Base-by-base conservation (phyloP, 2,329 filamentous ascomycete species). In the Aspergillus hortae region DNA sequence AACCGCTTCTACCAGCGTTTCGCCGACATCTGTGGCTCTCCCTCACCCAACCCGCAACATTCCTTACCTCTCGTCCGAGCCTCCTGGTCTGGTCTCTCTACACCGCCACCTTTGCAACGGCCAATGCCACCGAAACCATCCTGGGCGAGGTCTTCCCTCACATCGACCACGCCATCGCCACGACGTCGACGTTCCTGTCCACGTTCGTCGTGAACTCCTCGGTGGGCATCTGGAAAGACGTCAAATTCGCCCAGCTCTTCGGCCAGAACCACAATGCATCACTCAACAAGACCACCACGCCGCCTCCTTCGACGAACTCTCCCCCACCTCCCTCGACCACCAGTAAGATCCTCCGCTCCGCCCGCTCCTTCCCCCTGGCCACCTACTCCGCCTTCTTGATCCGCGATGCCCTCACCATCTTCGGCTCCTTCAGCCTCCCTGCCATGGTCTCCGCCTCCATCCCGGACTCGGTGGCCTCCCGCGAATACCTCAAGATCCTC, bases 401-500 rank as follows among this genome's bases (percentile, higher is more conserved):
- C 46, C 84, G 91, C 62, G 91, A 96, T 74, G 88, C 85, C 68
- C 73, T 95, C 55, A 95, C 91, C 52, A 90, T 95, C 63, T 95
- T 95, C 67, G 64, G 63, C 30, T 66, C 65, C 48, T 67, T 67
- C 61, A 60, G 53, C 46, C 55, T 66, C 51, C 53, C 65, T 17
- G 54, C 23, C 61, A 79, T 53, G 49, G 59, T 67, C 62, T 77
- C 51, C 5, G 45, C 60, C n/a, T 84, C 92, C 0, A 68, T 72
- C 15, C 85, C 88, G 0, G 70, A 84, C 2, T 81, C 95, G 47
- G 92, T 95, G 74, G 84, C 88, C 2, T 66, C 86, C 42, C 83
- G 90, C 62, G 91, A 95, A 75, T 88, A 86, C 70, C 72, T 95
- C 56, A 95, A 91, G 54, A 90, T 95, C 62, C 92, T 95, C 64